A percentile compares a stretch with the other conserved stretches of the same genome.
These are phyloP conservation scores for Globisporangium heterothallicum DNA, from an alignment of 352 stramenopile species.

Conservation along the genomic window DNA sequence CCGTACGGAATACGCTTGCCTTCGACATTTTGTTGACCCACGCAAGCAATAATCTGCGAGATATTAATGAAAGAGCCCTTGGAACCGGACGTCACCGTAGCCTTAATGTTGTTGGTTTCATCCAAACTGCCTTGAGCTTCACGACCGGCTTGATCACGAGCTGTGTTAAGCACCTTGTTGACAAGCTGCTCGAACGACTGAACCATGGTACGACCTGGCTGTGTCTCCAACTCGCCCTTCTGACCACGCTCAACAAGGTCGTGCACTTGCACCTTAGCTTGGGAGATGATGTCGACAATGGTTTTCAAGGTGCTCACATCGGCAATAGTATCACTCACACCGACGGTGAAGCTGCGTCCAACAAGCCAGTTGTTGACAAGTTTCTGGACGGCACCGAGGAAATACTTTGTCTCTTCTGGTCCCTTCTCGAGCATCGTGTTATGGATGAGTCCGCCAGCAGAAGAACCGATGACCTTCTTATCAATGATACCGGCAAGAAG, in stretches of 20 bases:
- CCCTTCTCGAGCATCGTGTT: constrained; percentile 93
- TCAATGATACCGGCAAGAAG: constrained; percentile 97
- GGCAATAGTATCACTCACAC: constrained; percentile 98
- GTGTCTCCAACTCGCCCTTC: constrained; percentile 95
- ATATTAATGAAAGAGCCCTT: constrained; percentile 99
- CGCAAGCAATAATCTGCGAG: constrained; percentile 99
- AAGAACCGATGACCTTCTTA: constrained; percentile 98
- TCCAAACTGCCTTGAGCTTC: constrained; percentile 87
- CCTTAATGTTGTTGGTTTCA: constrained; percentile 99
- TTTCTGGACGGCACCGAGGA: constrained; percentile 93
- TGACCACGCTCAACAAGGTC: constrained; percentile 96
- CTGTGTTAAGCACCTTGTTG: constrained; percentile 94
- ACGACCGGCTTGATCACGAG: constrained; percentile 77
- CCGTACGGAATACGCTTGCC: constrained; percentile 96
- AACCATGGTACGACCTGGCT: constrained; percentile 98
- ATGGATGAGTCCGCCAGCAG: constrained; percentile 96
- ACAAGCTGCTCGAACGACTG: constrained; percentile 98
- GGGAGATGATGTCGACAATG: constrained; percentile 98
- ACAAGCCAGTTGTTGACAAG: constrained; percentile 99
- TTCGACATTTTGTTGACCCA: constrained; percentile 98
- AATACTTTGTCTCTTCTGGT: constrained; percentile 84
- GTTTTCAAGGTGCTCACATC: constrained; percentile 97
- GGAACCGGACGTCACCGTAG: constrained; percentile 97
- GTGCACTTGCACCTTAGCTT: constrained; percentile 94
- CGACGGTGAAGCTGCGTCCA: constrained; percentile 97